Base-by-base conservation (phyloP, 805 yeast species). In the Maudiozyma barnettii region DNA sequence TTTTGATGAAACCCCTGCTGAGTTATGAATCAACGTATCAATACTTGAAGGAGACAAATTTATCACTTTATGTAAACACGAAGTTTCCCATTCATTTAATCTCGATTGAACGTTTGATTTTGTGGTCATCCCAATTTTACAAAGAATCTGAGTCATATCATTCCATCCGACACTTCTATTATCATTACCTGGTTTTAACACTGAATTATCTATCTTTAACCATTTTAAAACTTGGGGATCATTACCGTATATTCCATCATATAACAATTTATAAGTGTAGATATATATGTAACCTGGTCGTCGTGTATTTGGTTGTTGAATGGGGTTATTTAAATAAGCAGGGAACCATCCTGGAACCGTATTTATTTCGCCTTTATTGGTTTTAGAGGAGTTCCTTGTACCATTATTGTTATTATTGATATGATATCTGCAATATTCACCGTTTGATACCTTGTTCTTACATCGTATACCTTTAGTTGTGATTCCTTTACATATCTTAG, bases 51-150 rank as follows among this genome's bases (percentile, higher is more conserved):
- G 65, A 2, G 65, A 57, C 26, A 63, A 39, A 29, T 57, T 59
- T 4, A 59, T 44, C 14, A 63, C 45, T 8, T 55, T 51, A 41
- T 60, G 64, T 42, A 54, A 54, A 47, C 67, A 63, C 7, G 51
- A 45, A 6, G 45, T 48, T 36, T 53, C 50, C 67, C 67, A 63
- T 44, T 62, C 63, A 12, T 47, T 41, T 20, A 63, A 45, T 36
- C 67, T 49, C 9, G 53, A 41, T n/a, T 47, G 47, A 16, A 61
- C 67, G 19, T 51, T 42, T 18, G 44, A 26, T 22, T 53, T 54
- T 1, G 61, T 58, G 1, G 67, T 63, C 64, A 63, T 58, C 2
- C 67, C 67, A 21, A 63, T 54, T 40, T 63, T 63, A 48, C 60
- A 52, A 13, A 63, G 51, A 5, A 63, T 58, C 26, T 50, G 49